These are phyloP conservation scores for Ramaria sp. DNA, from an alignment of 768 basidiomycete species.

Conservation along the genomic window DNA sequence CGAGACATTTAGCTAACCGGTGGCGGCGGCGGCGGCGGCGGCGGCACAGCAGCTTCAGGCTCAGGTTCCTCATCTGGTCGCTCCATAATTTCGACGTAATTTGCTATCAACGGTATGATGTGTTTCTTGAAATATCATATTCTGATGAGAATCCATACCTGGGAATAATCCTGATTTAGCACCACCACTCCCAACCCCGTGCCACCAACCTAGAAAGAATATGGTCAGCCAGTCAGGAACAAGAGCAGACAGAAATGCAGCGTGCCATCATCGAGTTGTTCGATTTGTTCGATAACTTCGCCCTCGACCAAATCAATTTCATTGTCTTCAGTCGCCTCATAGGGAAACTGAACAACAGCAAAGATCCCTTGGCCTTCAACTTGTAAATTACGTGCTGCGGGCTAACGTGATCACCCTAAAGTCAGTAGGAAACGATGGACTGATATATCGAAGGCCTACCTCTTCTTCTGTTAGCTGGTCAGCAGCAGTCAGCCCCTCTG, in stretches of 20 bases:
- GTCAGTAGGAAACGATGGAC: background rate
- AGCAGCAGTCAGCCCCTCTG: background rate
- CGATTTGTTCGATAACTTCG: conserved; percentile 71
- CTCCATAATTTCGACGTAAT: conserved; percentile 77
- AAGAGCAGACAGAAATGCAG: background rate
- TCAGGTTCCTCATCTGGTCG: conserved; percentile 27
- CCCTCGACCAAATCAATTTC: conserved; percentile 76
- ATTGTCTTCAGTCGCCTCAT: conserved; percentile 71
- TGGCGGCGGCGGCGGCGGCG: conserved; percentile 21
- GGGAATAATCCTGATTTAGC: conserved; percentile 75
- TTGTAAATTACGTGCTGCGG: background rate
- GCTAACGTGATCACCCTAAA: background rate
- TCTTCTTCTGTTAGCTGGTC: background rate
- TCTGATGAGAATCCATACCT: conserved; percentile 30
- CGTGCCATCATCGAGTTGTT: conserved; percentile 65
- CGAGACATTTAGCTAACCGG: conserved; percentile 30
- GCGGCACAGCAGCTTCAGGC: conserved; percentile 26
- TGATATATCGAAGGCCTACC: background rate
- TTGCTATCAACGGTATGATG: conserved; percentile 34
- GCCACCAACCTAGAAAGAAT: conserved; percentile 64
- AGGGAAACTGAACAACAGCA: conserved; percentile 12
- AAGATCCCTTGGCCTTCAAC: background rate
- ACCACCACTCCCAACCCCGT: conserved; percentile 58
- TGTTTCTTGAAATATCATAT: background rate
- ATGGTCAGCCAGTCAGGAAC: background rate